Conservation (phyloP, 2,329 filamentous ascomycete genomes). For the Purpureocillium lavendulum region DNA sequence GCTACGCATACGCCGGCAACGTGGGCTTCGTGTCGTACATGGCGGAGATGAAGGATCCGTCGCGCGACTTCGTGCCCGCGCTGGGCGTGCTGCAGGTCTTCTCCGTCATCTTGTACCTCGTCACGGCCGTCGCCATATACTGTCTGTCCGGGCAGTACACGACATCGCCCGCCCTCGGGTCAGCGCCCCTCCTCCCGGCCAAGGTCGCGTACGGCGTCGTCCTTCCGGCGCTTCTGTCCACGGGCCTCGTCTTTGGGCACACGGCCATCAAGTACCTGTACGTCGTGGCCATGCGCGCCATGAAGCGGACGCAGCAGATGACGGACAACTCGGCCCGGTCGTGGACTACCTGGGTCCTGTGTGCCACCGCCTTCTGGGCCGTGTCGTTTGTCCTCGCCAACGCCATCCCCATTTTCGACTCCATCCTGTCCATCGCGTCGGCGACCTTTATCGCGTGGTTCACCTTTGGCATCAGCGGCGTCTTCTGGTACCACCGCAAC, state of each 20-base stretch:
- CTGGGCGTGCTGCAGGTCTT: slow-evolving; percentile 22
- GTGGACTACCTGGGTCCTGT: slow-evolving; percentile 25
- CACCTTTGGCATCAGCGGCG: slow-evolving; percentile 25
- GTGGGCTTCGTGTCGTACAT: slow-evolving; percentile 27
- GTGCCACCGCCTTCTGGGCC: slow-evolving; percentile 24
- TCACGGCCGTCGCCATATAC: slow-evolving; percentile 22
- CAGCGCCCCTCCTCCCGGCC: slow-evolving; percentile 19
- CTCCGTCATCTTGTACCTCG: slow-evolving; percentile 22
- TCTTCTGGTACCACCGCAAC: slow-evolving; percentile 28
- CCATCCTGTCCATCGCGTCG: slow-evolving; percentile 25
- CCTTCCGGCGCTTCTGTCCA: slow-evolving; percentile 20
- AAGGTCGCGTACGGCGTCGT: slow-evolving; percentile 23
- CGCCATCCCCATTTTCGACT: slow-evolving; percentile 28
- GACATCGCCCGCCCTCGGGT: slow-evolving; percentile 23
- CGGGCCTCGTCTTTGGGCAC: slow-evolving; percentile 21
- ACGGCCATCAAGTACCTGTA: slow-evolving; percentile 24
- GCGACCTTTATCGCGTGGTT: slow-evolving; percentile 28
- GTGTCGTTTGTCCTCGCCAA: slow-evolving; percentile 25
- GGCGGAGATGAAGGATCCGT: slow-evolving; percentile 25
- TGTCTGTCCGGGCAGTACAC: slow-evolving; percentile 22
- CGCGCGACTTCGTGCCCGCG: slow-evolving; percentile 21
- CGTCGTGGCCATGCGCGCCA: slow-evolving; percentile 22
- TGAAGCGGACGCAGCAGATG: slow-evolving; percentile 22
- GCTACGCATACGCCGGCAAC: slow-evolving; percentile 28
- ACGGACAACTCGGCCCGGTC: slow-evolving; percentile 22